phyloP scores from a whole-genome alignment of 2,329 filamentous ascomycete species.

The Myriosclerotinia scirpicola region DNA sequence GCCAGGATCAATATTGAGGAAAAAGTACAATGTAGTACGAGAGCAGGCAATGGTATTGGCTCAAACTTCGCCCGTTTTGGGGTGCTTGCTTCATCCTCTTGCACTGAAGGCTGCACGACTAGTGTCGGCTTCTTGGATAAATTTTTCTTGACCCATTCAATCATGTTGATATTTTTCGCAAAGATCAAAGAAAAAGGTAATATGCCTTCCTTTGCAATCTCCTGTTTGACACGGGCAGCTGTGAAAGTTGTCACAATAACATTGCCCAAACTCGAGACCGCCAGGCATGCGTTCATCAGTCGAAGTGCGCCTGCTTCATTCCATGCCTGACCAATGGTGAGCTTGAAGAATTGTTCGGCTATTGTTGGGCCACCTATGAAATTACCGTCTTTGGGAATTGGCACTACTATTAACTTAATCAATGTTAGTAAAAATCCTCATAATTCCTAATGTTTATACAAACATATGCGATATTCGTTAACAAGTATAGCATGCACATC shows the following conservation, averaged over 20 bases:
- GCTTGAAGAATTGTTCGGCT: conserved; percentile 42
- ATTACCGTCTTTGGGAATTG: conserved; percentile 11
- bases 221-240: conserved; percentile 56
- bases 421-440: not conserved
- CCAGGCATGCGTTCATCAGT: conserved; percentile 50
- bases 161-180: conserved; percentile 48
- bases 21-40: conserved; percentile 27
- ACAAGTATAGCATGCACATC: conserved; percentile 42
- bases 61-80: not conserved
- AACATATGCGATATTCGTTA: conserved; percentile 45
- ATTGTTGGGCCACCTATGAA: conserved; percentile 28
- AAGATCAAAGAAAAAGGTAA: conserved; percentile 44
- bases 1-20: conserved; percentile 27
- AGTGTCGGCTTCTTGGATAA: conserved; percentile 8
- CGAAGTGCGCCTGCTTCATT: conserved; percentile 32
- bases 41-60: conserved; percentile 30
- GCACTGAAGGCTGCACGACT: conserved; percentile 27
- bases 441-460: conserved; percentile 37
- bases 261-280: conserved; percentile 49
- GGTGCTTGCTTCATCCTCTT: conserved; percentile 37
- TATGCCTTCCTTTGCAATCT: conserved; percentile 60
- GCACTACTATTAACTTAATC: conserved; percentile 34
- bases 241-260: conserved; percentile 59
- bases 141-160: conserved; percentile 34
- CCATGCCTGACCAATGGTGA: conserved; percentile 38